Base-by-base conservation (phyloP, 2,329 filamentous ascomycete species). In the Trichoderma sp. region DNA sequence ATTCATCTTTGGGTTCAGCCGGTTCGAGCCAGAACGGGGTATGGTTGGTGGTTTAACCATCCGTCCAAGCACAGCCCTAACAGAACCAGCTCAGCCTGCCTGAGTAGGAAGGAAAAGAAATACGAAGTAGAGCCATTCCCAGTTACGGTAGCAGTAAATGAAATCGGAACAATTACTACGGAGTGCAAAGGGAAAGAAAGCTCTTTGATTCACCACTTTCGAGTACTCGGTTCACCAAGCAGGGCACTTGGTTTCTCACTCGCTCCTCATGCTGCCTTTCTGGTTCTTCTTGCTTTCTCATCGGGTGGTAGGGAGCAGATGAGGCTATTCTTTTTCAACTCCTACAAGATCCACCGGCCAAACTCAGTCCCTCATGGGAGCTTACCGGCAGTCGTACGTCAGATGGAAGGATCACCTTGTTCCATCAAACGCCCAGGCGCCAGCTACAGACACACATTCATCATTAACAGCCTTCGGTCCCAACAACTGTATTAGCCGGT, bases 1-100 rank as follows among this genome's bases (percentile, higher is more conserved):
- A 71, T 71, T 58, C 68, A 43, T 32, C 20, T 34, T 57, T 63
- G 30, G 66, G 66, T 43, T 57, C 68, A 70, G 68, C 68, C 62
- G 15, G 20, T 20, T 63, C 17, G 23, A 64, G 61, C 59, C 15
- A 17, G 32, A 32, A 59, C n/a, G 26, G 57, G 58, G 34, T 32
- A 34, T 26, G 23, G n/a, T 15, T 66, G 30, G n/a, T 32, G 53
- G 20, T 57, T 59, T 57, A 63, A 36, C 26, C 53, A 47, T 57
- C 43, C 30, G 57, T 58, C 12, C 32, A 68, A 64, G 28, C 69
- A 23, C 26, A 59, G 65, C 65, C 34, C 26, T 50, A 30, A 43
- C 53, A 32, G 43, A 4, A 67, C 50, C 32, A 43, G 32, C 47
- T 53, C 15, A 20, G 50, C 50, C 32, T 28, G 34, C 63, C 30